phyloP scores from a whole-genome alignment of 2,329 filamentous ascomycete genomes.

The Rhynchosporium secalis region DNA sequence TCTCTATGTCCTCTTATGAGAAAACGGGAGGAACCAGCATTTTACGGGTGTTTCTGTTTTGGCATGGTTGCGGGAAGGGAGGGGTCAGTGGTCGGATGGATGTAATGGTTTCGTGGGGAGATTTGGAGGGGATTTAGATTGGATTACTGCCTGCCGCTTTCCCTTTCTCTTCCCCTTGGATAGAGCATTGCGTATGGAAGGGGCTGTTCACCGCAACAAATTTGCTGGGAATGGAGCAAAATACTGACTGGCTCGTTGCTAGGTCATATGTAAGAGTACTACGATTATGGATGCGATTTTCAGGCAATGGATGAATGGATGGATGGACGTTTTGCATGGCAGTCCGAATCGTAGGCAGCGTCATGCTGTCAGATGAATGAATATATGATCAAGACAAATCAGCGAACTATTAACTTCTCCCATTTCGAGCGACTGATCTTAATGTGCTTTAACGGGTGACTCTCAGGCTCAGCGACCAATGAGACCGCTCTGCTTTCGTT shows the following conservation, averaged over 20 bases:
- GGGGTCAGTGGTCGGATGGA: constrained; percentile 2
- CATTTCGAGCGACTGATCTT: too few relatives aligned
- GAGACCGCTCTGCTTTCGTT: too few relatives aligned
- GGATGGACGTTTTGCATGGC: background rate
- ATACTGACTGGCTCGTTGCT: background rate
- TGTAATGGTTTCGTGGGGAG: constrained; percentile 14
- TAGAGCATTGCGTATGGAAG: constrained; percentile 1
- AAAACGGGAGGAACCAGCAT: background rate
- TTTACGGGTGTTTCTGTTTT: background rate
- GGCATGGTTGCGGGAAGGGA: constrained; percentile 1
- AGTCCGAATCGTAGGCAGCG: background rate
- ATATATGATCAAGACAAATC: constrained; percentile 2
- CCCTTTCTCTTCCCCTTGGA: background rate
- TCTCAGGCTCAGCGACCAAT: too few relatives aligned
- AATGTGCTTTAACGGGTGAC: too few relatives aligned
- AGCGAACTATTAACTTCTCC: background rate
- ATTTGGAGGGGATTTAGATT: constrained; percentile 9
- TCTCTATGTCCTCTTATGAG: constrained; percentile 4
- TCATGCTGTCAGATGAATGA: constrained; percentile 1
- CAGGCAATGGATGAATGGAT: constrained; percentile 4
- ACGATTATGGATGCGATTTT: background rate
- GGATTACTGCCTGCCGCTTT: constrained; percentile 1
- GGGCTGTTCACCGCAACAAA: background rate
- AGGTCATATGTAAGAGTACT: constrained; percentile 17
- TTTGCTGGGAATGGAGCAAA: background rate